Evolutionary conservation across 208 protist species (phyloP).

Genomic region (Wallacemonas sp.): DNA sequence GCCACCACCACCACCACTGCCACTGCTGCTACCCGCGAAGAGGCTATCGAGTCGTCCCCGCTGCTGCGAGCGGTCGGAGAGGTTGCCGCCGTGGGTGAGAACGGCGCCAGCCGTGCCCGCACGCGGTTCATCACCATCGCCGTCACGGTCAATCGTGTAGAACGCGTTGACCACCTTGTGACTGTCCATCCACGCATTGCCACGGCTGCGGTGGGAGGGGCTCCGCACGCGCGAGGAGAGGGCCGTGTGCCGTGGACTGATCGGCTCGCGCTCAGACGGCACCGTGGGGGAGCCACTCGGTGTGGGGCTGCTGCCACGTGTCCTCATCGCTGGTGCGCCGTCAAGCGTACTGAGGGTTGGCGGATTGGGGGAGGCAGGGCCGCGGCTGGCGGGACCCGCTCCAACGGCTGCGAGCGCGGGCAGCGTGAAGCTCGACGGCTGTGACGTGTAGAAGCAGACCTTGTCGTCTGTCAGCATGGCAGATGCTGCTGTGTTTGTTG

Average conservation of each 20-base stretch:
- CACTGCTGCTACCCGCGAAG: background rate
- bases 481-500: too few species aligned
- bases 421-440: background rate
- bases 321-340: background rate
- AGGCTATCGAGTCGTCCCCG: too few species aligned
- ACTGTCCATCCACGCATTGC: background rate
- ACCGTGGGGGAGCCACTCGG: background rate
- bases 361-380: background rate
- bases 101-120: conserved; percentile 1
- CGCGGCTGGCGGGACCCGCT: background rate
- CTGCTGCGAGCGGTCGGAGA: background rate
- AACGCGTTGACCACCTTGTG: background rate
- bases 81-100: background rate
- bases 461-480: background rate
- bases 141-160: background rate
- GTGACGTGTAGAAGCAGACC: background rate
- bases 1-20: background rate
- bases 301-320: background rate
- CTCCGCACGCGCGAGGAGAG: background rate
- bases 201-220: background rate
- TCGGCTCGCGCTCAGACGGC: too few species aligned
- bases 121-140: background rate
- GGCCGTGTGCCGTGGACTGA: background rate
- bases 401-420: background rate
- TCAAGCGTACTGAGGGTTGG: conserved; percentile 2